Percentiles rank a stretch among this genome's conserved stretches.
Conservation (phyloP, 2,329 filamentous ascomycete species). For the Xylariaceae sp. region DNA sequence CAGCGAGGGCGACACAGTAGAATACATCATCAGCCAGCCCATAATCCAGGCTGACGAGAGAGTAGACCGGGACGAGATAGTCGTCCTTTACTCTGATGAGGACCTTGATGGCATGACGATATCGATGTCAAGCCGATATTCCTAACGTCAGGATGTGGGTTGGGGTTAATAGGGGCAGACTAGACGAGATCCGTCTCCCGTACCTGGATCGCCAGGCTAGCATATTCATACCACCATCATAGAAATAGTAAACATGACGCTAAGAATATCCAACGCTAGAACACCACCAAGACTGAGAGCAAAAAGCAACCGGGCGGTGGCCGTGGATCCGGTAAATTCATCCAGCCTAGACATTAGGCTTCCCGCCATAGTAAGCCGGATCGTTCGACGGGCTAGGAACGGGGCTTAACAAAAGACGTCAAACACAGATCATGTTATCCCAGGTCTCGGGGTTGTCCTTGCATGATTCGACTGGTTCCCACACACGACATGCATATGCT, state of each 20-base stretch:
- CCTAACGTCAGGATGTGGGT: not conserved
- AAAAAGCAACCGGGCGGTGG: no score
- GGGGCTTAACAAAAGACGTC: constrained; percentile 1
- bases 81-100: not conserved
- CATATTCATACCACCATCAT: constrained; percentile 17
- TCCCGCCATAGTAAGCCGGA: not conserved
- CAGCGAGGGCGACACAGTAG: not conserved
- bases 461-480: not conserved
- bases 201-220: not conserved
- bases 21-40: constrained; percentile 15
- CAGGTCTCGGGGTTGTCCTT: constrained; percentile 1
- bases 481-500: not conserved
- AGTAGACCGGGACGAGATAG: constrained; percentile 1
- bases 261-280: no score
- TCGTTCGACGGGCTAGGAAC: not conserved
- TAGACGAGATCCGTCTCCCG: not conserved
- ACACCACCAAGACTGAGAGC: no score
- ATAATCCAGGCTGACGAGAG: not conserved
- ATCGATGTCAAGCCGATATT: not conserved
- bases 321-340: not conserved
- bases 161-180: not conserved
- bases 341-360: not conserved
- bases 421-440: constrained; percentile 9
- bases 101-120: constrained; percentile 8
- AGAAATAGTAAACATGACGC: not conserved